These are phyloP conservation scores for Clonostachys rosea DNA, from an alignment of 2,329 filamentous ascomycete genomes.

Conservation along the genomic window DNA sequence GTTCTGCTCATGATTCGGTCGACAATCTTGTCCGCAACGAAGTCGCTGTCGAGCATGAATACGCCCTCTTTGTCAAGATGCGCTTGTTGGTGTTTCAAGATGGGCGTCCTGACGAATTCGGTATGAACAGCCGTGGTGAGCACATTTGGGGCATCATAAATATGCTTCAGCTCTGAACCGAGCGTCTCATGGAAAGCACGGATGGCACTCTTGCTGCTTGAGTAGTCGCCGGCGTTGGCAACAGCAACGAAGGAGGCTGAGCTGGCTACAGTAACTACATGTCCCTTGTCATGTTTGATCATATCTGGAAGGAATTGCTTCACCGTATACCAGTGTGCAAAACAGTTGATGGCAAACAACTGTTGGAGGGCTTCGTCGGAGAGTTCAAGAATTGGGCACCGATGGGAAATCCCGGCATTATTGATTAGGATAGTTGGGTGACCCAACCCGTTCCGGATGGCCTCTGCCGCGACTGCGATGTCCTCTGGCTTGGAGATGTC, in stretches of 20 bases:
- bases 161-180: slow-evolving; percentile 46
- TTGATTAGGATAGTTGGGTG: slow-evolving; percentile 66
- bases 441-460: slow-evolving; percentile 40
- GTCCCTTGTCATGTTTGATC: slow-evolving; percentile 60
- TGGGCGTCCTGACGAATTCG: slow-evolving; percentile 43
- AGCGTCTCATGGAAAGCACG: slow-evolving; percentile 64
- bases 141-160: slow-evolving; percentile 57
- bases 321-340: slow-evolving; percentile 59
- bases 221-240: slow-evolving; percentile 62
- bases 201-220: slow-evolving; percentile 59
- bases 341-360: slow-evolving; percentile 64
- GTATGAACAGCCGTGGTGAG: slow-evolving; percentile 61
- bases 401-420: slow-evolving; percentile 61
- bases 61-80: not conserved
- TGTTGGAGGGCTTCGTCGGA: slow-evolving; percentile 52
- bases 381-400: slow-evolving; percentile 52
- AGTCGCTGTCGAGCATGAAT: slow-evolving; percentile 12
- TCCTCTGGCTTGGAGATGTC: slow-evolving; percentile 36
- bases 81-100: slow-evolving; percentile 13
- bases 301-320: slow-evolving; percentile 65
- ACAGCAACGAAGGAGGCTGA: slow-evolving; percentile 56
- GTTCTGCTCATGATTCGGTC: slow-evolving; percentile 35
- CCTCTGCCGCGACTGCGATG: slow-evolving; percentile 33
- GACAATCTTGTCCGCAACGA: slow-evolving; percentile 35
- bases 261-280: slow-evolving; percentile 67